Percentiles rank a stretch among this genome's conserved stretches.
Evolutionary conservation across 2,329 filamentous ascomycete genomes (phyloP).

Genomic region (Tolypocladium amazonense): DNA sequence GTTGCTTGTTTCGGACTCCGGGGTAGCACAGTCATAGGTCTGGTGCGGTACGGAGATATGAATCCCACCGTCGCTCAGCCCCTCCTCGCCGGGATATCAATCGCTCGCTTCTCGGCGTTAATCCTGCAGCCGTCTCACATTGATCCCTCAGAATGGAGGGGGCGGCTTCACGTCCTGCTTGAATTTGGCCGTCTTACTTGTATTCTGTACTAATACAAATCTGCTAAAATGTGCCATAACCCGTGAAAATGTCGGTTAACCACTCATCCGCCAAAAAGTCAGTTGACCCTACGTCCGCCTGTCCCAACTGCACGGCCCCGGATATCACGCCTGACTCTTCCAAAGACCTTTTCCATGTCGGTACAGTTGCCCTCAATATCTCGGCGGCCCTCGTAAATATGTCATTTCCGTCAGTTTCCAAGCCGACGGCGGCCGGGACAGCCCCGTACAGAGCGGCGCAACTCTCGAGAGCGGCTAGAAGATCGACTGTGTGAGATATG

Average conservation of each 20-base stretch:
- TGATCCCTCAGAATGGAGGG: neutral
- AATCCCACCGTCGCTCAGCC: neutral
- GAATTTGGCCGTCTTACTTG: neutral
- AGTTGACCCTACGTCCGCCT: neutral
- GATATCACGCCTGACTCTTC: neutral
- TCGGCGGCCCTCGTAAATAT: conserved; percentile 1
- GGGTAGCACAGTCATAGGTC: no score
- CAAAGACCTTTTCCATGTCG: conserved; percentile 6
- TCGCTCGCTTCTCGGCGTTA: neutral
- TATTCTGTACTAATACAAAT: neutral
- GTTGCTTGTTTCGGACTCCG: no score
- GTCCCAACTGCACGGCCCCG: neutral
- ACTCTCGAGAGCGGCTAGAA: conserved; percentile 12
- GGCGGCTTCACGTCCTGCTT: neutral
- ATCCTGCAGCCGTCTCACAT: neutral
- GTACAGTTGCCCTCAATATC: conserved; percentile 3
- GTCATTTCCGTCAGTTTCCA: conserved; percentile 2
- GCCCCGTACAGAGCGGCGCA: neutral
- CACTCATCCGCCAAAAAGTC: conserved; percentile 4
- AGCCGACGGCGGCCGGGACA: neutral
- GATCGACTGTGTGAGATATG: conserved; percentile 19
- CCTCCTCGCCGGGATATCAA: neutral
- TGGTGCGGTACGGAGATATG: neutral
- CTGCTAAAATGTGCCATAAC: neutral
- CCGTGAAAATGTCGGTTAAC: neutral